Evolutionary conservation across 2,329 filamentous ascomycete species (phyloP).

Genomic region (Cladophialophora immunda): DNA sequence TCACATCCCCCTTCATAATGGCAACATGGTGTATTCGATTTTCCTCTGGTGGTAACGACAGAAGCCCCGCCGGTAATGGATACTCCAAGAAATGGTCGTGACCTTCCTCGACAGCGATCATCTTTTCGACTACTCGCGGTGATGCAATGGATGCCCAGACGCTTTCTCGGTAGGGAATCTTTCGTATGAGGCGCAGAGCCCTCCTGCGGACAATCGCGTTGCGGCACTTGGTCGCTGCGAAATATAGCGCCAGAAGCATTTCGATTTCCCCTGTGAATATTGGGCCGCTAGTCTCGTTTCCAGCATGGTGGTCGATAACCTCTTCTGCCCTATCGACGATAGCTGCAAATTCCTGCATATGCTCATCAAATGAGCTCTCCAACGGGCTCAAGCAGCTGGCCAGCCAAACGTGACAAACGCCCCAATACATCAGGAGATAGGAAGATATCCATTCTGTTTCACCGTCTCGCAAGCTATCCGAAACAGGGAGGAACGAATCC

Average conservation of each 20-base stretch:
- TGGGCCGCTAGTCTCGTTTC: neutral
- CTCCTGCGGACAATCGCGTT: slow-evolving; percentile 43
- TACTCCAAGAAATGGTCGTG: neutral
- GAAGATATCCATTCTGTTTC: slow-evolving; percentile 24
- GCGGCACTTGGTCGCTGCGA: slow-evolving; percentile 47
- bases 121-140: slow-evolving; percentile 24
- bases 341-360: slow-evolving; percentile 23
- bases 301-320: slow-evolving; percentile 13
- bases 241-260: slow-evolving; percentile 46
- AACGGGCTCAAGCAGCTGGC: slow-evolving; percentile 17
- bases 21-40: slow-evolving; percentile 23
- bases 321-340: slow-evolving; percentile 29
- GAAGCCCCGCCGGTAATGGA: neutral
- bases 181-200: slow-evolving; percentile 35
- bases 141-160: slow-evolving; percentile 31
- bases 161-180: slow-evolving; percentile 29
- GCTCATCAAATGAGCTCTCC: slow-evolving; percentile 29
- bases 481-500: slow-evolving; percentile 8
- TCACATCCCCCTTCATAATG: slow-evolving; percentile 14
- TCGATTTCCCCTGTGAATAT: slow-evolving; percentile 44
- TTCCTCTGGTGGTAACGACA: slow-evolving; percentile 22
- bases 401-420: slow-evolving; percentile 32
- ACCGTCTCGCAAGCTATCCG: neutral
- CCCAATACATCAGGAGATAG: slow-evolving; percentile 33
- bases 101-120: slow-evolving; percentile 30